These are phyloP conservation scores for Lactarius quietus DNA, from an alignment of 768 basidiomycete species.

Conservation along the genomic window DNA sequence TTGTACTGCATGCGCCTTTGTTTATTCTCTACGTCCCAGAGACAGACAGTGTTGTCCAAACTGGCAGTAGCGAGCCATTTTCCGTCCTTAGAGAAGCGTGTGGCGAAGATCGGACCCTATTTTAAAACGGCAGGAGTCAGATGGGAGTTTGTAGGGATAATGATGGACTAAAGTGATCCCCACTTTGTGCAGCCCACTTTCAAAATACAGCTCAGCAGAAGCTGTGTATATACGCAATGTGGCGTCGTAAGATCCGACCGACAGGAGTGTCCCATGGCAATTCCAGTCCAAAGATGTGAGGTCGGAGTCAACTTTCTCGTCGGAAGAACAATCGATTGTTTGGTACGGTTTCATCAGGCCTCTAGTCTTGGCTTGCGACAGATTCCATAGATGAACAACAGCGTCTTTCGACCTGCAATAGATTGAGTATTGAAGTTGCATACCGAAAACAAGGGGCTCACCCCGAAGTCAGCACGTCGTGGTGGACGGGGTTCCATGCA, in stretches of 20 bases:
- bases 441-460: slow-evolving; percentile 34
- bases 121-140: neutral
- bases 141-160: neutral
- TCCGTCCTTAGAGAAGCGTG: slow-evolving; percentile 70
- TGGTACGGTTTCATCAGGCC: slow-evolving; percentile 35
- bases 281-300: slow-evolving; percentile 80
- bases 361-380: slow-evolving; percentile 39
- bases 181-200: slow-evolving; percentile 64
- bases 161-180: slow-evolving; percentile 20
- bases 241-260: slow-evolving; percentile 75
- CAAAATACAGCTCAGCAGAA: slow-evolving; percentile 59
- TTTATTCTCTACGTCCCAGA: slow-evolving; percentile 72
- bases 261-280: slow-evolving; percentile 64
- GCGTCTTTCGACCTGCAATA: slow-evolving; percentile 69
- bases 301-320: slow-evolving; percentile 50
- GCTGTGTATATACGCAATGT: slow-evolving; percentile 64
- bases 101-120: slow-evolving; percentile 79
- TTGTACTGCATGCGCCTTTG: slow-evolving; percentile 59
- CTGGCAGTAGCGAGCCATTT: slow-evolving; percentile 74
- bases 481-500: slow-evolving; percentile 67
- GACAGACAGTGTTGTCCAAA: slow-evolving; percentile 69
- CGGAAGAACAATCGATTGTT: slow-evolving; percentile 48
- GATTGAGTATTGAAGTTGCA: neutral
- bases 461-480: slow-evolving; percentile 69
- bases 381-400: slow-evolving; percentile 67